Evolutionary conservation across 2,329 filamentous ascomycete genomes (phyloP), one percentile per base, ranked within the genome.

Genomic region (Fusarium transvaalense): DNA sequence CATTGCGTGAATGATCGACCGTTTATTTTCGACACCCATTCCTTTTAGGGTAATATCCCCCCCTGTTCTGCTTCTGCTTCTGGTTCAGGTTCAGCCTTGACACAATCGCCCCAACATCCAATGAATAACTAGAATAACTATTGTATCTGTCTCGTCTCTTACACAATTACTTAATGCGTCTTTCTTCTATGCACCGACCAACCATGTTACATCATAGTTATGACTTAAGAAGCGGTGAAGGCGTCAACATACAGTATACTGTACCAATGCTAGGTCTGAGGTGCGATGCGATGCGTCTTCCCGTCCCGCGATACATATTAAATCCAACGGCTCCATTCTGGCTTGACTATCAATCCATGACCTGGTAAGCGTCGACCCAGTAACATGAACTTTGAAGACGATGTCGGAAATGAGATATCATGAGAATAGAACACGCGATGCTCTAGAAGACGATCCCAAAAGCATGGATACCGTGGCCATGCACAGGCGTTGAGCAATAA

Each of bases 171-270:
- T 55, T 55, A 54, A 67, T 59, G 50, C 66, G 57, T 69, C 54
- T 47, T 50, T 65, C 53, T 59, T 34, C 59, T 39, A 60, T 69
- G 68, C 70, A 69, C 66, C 66, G 48, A 66, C 68, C 71, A 70
- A 48, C 68, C 50, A 55, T 58, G 69, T 70, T 71, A 74, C 68
- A 73, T 74, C 68, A 74, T 74, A 66, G 48, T 47, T 48, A 57
- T 55, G 61, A 50, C 64, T 58, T 66, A 71, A 74, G 72, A 73
- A 64, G 72, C 72, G 72, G 72, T 74, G 72, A 74, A 63, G 61
- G 57, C 52, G 63, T 68, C 61, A 61, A 68, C 56, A 63, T 64
- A 64, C 54, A 60, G 39, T 63, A 43, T 50, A 35, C 27, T 54
- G 31, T 37, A 46, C 27, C n/a, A 29, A 32, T 17, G 19, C 55